Evolutionary conservation across 2,329 filamentous ascomycete species (phyloP).

Genomic region (Aspergillus fumigatiaffinis): DNA sequence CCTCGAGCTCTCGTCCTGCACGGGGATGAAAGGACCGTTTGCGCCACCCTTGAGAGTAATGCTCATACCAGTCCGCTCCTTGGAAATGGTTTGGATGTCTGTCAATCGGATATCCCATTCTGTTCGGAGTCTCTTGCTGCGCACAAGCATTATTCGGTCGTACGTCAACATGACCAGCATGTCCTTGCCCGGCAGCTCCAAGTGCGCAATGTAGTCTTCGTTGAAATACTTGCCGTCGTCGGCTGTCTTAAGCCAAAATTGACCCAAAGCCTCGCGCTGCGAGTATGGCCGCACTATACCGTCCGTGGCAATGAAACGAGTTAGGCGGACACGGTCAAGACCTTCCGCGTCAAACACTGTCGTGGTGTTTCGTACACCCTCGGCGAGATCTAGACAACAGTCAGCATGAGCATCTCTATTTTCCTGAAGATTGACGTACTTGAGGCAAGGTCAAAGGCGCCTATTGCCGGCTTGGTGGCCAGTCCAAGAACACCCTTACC

Average conservation of each 20-base stretch:
- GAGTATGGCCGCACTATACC: slow-evolving; percentile 93
- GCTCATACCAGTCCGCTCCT: slow-evolving; percentile 91
- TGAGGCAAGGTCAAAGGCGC: slow-evolving; percentile 92
- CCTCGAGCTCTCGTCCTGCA: slow-evolving; percentile 75
- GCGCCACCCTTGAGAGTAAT: slow-evolving; percentile 83
- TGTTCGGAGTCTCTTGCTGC: slow-evolving; percentile 76
- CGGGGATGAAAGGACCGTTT: slow-evolving; percentile 91
- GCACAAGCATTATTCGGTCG: slow-evolving; percentile 81
- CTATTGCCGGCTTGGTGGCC: slow-evolving; percentile 96
- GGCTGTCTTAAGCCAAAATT: slow-evolving; percentile 98
- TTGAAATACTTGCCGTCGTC: slow-evolving; percentile 98
- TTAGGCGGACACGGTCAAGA: slow-evolving; percentile 88
- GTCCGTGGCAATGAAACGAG: slow-evolving; percentile 86
- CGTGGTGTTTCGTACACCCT: slow-evolving; percentile 97
- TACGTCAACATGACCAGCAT: slow-evolving; percentile 88
- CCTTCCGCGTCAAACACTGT: slow-evolving; percentile 96
- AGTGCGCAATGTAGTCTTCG: slow-evolving; percentile 93
- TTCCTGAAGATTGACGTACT: slow-evolving; percentile 42
- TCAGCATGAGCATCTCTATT: slow-evolving; percentile 5
- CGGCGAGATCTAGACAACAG: slow-evolving; percentile 63
- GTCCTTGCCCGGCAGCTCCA: slow-evolving; percentile 85
- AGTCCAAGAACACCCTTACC: slow-evolving; percentile 91
- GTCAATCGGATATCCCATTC: slow-evolving; percentile 97
- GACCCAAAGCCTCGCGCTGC: slow-evolving; percentile 89
- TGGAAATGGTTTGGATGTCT: slow-evolving; percentile 93